These are phyloP conservation scores for Bathelium albidoporum DNA, from an alignment of 495 filamentous ascomycete species.

Conservation along the genomic window DNA sequence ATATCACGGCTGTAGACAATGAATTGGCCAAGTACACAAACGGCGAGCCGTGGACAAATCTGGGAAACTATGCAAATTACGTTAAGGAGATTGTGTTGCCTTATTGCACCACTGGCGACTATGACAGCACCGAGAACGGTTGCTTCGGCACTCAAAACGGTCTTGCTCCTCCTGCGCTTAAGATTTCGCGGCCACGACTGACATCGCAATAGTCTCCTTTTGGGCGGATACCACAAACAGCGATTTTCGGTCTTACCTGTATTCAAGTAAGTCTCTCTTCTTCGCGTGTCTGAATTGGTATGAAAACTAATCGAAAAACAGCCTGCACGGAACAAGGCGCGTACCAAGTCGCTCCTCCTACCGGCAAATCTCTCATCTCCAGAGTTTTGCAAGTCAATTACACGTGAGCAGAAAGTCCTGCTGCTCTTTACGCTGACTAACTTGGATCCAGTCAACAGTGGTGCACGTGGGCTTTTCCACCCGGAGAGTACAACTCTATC, in stretches of 20 bases:
- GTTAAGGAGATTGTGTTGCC: constrained; percentile 35
- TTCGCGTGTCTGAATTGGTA: neutral
- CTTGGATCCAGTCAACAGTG: constrained; percentile 31
- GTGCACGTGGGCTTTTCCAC: constrained; percentile 41
- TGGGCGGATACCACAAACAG: constrained; percentile 34
- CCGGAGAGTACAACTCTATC: constrained; percentile 35
- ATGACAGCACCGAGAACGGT: constrained; percentile 27
- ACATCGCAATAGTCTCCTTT: constrained; percentile 16
- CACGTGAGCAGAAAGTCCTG: constrained; percentile 18
- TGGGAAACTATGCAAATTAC: constrained; percentile 40
- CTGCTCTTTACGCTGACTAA: neutral
- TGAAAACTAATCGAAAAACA: constrained; percentile 15
- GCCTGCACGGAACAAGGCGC: constrained; percentile 40
- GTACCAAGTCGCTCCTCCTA: constrained; percentile 36
- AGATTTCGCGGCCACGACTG: neutral
- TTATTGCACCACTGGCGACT: constrained; percentile 33
- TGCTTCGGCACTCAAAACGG: constrained; percentile 39
- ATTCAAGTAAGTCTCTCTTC: constrained; percentile 17
- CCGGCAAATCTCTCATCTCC: constrained; percentile 34
- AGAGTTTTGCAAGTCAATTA: constrained; percentile 37
- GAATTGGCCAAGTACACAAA: constrained; percentile 35
- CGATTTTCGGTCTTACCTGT: constrained; percentile 35
- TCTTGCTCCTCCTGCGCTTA: neutral
- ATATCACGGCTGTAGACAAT: constrained; percentile 34
- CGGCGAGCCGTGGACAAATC: constrained; percentile 39